Base-by-base conservation (phyloP, 2,329 filamentous ascomycete species). In the Dactylonectria macrodidyma region DNA sequence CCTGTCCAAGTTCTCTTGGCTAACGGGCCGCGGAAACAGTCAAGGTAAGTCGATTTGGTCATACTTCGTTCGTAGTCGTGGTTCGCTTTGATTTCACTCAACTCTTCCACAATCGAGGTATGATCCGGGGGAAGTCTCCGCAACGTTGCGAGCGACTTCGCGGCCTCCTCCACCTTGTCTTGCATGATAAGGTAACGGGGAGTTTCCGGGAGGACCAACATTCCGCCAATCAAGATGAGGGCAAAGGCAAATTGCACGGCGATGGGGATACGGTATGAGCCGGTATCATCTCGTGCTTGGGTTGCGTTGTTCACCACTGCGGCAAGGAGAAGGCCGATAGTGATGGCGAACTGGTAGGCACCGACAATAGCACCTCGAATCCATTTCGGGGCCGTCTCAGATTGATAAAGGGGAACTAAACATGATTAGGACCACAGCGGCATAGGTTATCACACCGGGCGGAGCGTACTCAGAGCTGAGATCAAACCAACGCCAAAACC, bases 401-500 rank as follows among this genome's bases (percentile, higher is more conserved):
- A 91, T 76, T 93, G 91, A 76, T 93, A 93, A 55, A 93, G 86
- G 5, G 91, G 90, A 67, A 93, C 89, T 89, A 22, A 24, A n/a
- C 7, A 34, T 5, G 10, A 0, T 65, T 59, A 46, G n/a, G 19
- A 58, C 30, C 24, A 46, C 54, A 51, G 8, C 26, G 9, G 34
- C 44, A 30, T 33, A 2, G 26, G 8, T 19, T 24, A 36, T 16
- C 8, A 22, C 11, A 10, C 24, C 24, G 26, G 24, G 8, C 16
- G 46, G 11, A 3, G 81, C 83, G 70, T 81, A 88, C 86, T 85
- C 58, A 89, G 75, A n/a, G 92, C 91, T 24, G 91, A 93, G 62
- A 94, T 87, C 69, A 93, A 85, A 76, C 92, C 92, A 44, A 94
- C 91, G 70, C 92, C 92, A 54, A 93, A 84, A 55, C 93, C 93